Evolutionary conservation across 495 filamentous ascomycete genomes (phyloP).

Genomic region (Xylaria grammica): DNA sequence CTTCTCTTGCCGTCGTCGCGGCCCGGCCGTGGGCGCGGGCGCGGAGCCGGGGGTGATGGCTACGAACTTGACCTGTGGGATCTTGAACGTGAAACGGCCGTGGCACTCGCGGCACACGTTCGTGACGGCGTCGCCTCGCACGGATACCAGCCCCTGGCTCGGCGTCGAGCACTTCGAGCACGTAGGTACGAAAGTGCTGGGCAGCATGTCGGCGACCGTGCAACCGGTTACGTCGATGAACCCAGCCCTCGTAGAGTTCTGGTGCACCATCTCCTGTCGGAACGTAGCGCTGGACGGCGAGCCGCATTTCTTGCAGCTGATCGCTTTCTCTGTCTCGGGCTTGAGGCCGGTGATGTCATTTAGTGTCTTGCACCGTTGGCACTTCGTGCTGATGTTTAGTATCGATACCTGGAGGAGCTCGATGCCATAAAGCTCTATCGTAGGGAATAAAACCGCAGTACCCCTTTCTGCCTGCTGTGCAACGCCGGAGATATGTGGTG

Average conservation of each 20-base stretch:
- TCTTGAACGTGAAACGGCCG: slow-evolving; percentile 79
- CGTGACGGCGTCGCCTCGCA: slow-evolving; percentile 76
- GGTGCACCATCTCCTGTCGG: slow-evolving; percentile 77
- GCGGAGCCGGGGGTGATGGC: slow-evolving; percentile 63
- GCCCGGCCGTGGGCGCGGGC: slow-evolving; percentile 46
- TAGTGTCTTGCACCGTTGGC: slow-evolving; percentile 79
- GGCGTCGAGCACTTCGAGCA: slow-evolving; percentile 80
- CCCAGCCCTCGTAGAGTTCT: slow-evolving; percentile 75
- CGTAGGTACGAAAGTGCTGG: slow-evolving; percentile 82
- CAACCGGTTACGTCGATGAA: slow-evolving; percentile 85
- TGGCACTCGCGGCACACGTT: slow-evolving; percentile 85
- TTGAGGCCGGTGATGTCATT: slow-evolving; percentile 74
- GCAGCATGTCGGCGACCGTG: slow-evolving; percentile 77
- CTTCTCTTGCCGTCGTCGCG: slow-evolving; percentile 68
- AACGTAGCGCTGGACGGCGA: slow-evolving; percentile 70
- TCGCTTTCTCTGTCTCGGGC: slow-evolving; percentile 43
- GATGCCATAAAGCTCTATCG: slow-evolving; percentile 78
- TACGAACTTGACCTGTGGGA: slow-evolving; percentile 83
- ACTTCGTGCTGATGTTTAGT: slow-evolving; percentile 78
- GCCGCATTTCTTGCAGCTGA: slow-evolving; percentile 79
- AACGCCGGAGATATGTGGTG: slow-evolving; percentile 46
- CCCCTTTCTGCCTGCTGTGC: slow-evolving; percentile 61
- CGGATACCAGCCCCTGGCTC: slow-evolving; percentile 69
- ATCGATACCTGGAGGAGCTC: slow-evolving; percentile 76
- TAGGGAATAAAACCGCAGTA: slow-evolving; percentile 81